Base-by-base conservation (phyloP, 1,284 basidiomycete genomes). In the Tilletia caries region DNA sequence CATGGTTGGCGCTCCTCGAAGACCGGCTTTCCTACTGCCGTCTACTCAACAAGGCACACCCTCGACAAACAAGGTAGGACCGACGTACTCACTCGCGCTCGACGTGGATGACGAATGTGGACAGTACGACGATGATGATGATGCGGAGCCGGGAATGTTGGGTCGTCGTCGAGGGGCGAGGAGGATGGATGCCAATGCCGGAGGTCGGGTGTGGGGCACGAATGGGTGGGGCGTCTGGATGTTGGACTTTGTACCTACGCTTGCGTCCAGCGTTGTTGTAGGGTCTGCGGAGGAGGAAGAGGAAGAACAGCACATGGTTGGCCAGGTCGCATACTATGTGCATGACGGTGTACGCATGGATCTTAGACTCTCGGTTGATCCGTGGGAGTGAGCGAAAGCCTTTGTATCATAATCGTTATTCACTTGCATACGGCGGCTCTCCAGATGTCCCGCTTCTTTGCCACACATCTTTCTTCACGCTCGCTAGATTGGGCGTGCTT, bases 291-390 rank as follows among this genome's bases (percentile, higher is more conserved):
- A 6, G 5, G n/a, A 66, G 0, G 60, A 18, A 4, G 65, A 13
- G 0, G 70, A 68, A 48, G 48, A 50, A 8, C 71, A 75, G 68
- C 70, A 71, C n/a, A 43, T 12, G 20, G 34, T 1, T 8, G 58
- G 2, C 12, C 62, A 70, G 37, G 52, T 12, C 0, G 44, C 27
- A 12, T 13, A 32, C 32, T 20, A n/a, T 1, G 68, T 68, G 18
- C 12, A 50, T 25, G 48, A 68, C 68, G 0, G 73, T 70, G 43
- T 75, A 69, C 69, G 68, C 64, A 18, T 70, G 41, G 67, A 13
- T 12, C 25, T 46, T 23, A 15, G n/a, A 48, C 18, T 15, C 27
- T 44, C 41, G 32, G 43, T 37, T 15, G 23, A 33, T 25, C 27
- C 18, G 33, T 37, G 20, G 4, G 37, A 37, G 32, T 8, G 20